These are phyloP conservation scores for Colletotrichum tamarilloi DNA, from an alignment of 2,329 filamentous ascomycete genomes.

Conservation along the genomic window DNA sequence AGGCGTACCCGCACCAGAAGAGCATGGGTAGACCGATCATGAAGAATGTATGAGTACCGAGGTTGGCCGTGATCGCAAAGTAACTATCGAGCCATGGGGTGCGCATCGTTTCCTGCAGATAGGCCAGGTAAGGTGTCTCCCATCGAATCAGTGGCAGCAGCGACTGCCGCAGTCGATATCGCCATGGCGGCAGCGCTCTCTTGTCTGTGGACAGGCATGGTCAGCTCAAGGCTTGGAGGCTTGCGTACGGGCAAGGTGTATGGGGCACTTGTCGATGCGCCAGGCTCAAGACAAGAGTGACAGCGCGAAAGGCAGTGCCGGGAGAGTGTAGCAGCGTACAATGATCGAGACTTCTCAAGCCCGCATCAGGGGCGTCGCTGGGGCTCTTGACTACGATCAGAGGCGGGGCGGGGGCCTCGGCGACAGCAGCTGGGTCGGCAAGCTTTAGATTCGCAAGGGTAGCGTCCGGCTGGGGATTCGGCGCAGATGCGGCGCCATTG, in stretches of 20 bases:
- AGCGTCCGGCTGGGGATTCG: constrained; percentile 23
- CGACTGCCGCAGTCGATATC: constrained; percentile 83
- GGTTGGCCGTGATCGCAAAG: constrained; percentile 95
- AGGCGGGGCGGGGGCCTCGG: constrained; percentile 25
- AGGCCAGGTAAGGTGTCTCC: constrained; percentile 95
- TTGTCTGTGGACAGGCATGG: constrained; percentile 69
- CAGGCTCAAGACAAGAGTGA: constrained; percentile 1
- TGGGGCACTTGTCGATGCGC: constrained; percentile 3
- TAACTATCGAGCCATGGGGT: constrained; percentile 91
- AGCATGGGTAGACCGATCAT: constrained; percentile 95
- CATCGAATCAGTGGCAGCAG: constrained; percentile 89
- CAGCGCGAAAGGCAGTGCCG: constrained; percentile 5
- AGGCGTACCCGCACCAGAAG: constrained; percentile 94
- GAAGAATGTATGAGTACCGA: constrained; percentile 98
- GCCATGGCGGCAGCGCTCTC: constrained; percentile 85
- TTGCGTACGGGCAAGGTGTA: constrained; percentile 14
- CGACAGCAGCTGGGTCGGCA: constrained; percentile 4
- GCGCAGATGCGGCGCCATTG: constrained; percentile 42
- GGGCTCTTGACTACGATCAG: constrained; percentile 24
- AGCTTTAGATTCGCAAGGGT: constrained; percentile 1
- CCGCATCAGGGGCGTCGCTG: constrained; percentile 67
- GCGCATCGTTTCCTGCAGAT: constrained; percentile 82
- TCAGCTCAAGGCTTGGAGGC: constrained; percentile 22
- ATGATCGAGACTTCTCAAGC: constrained; percentile 82
- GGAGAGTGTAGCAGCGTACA: constrained; percentile 61